Evolutionary conservation across 192 early-diverging fungal species (phyloP), one percentile per base, ranked within the genome.

Genomic region (Entomortierella lignicola): DNA sequence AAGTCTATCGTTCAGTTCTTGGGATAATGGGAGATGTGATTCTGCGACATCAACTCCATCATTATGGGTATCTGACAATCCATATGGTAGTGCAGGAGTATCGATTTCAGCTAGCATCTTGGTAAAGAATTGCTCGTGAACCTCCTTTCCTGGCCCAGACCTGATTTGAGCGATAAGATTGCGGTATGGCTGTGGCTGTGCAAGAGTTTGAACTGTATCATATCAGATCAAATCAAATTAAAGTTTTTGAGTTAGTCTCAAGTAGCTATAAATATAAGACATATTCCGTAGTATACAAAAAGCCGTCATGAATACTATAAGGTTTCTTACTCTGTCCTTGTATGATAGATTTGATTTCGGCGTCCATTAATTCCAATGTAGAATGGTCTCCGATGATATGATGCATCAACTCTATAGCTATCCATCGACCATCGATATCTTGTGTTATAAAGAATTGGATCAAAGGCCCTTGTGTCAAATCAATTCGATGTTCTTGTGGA

Each of bases 381-480:
- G 23, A 26, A 3, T 55, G 54, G 26, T 55, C 54, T 30, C 54
- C 54, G 29, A 31, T 55, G 54, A 55, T 26, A 29, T 55, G 54
- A 30, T 55, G 54, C 17, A 55, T 21, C 54, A 55, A 17, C 12
- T 27, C 25, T 29, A 55, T 27, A 23, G 29, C 15, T 23, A 55
- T 6, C 54, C 54, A 55, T 30, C 30, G n/a, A 5, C 30, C 54
- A 31, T 55, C 30, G 5, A 29, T 31, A 12, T 55, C 54, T 55
- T 55, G 0, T 4, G 54, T 12, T 29, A 31, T 17, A 10, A 55
- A 12, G 30, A 55, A 55, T 29, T 17, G 54, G 17, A 30, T 7
- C 1, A 55, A 29, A 6, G 54, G 54, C 1, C 25, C 54, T 0
- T 30, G 21, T 0, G 21, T 6, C 26, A 55, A 30, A 8, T 55